Percentiles rank a stretch among this genome's conserved stretches.
Evolutionary conservation across 352 stramenopile species (phyloP).

Genomic region (Pythium rhizo-oryzae): DNA sequence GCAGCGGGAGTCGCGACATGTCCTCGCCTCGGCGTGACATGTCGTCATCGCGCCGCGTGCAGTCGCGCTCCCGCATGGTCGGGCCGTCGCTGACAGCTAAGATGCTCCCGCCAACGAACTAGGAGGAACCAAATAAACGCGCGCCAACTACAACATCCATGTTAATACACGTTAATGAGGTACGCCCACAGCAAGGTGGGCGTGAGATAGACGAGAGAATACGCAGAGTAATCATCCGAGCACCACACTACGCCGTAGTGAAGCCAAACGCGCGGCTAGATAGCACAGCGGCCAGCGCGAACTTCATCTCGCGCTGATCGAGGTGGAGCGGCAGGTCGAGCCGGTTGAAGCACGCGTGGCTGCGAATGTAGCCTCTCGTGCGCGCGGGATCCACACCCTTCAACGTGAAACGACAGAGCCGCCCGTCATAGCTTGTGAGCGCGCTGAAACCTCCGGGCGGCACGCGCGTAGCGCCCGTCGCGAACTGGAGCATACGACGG

Average conservation of each 20-base stretch:
- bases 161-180: not conserved
- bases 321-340: conserved; percentile 88
- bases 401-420: conserved; percentile 37
- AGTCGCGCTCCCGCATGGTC: conserved; percentile 14
- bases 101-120: conserved; percentile 23
- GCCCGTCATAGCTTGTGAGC: conserved; percentile 30
- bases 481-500: conserved; percentile 44
- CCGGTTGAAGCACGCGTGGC: conserved; percentile 51
- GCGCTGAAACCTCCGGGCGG: conserved; percentile 26
- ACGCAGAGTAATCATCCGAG: too few relatives aligned
- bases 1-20: conserved; percentile 20
- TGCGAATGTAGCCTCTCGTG: conserved; percentile 36
- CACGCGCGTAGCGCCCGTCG: conserved; percentile 23
- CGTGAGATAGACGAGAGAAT: too few relatives aligned
- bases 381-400: conserved; percentile 19
- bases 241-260: conserved; percentile 21
- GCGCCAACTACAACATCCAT: too few relatives aligned
- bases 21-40: not conserved
- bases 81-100: conserved; percentile 21
- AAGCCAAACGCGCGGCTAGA: conserved; percentile 24
- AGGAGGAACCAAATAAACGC: too few relatives aligned
- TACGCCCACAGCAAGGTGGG: not conserved
- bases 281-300: conserved; percentile 17
- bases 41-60: conserved; percentile 19
- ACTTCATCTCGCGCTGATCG: conserved; percentile 21